Percentiles rank a stretch among this genome's conserved stretches.
Evolutionary conservation across 306 rosid genomes (phyloP).

Genomic region (Sicyos edulis): DNA sequence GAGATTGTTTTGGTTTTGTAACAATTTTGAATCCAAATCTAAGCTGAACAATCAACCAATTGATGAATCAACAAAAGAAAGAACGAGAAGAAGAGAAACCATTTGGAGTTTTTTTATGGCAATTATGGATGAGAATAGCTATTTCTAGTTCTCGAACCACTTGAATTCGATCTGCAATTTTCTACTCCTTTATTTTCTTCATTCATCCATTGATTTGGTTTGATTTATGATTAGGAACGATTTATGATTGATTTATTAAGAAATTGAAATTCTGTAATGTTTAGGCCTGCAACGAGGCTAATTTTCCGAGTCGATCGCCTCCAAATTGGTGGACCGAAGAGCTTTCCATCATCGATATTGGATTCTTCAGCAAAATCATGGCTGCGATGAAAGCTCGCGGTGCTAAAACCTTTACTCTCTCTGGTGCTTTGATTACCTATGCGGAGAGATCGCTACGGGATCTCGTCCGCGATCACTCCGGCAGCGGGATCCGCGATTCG

Average conservation of each 20-base stretch:
- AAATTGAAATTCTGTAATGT: background rate
- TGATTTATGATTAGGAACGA: background rate
- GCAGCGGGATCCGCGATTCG: constrained; percentile 27
- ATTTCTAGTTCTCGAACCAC: no score
- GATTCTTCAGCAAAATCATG: constrained; percentile 46
- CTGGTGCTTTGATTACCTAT: constrained; percentile 64
- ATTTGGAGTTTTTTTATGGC: no score
- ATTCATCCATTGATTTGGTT: no score
- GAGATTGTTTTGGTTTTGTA: background rate
- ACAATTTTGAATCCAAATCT: no score
- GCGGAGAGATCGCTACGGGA: constrained; percentile 65
- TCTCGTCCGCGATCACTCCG: constrained; percentile 75
- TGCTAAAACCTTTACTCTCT: constrained; percentile 39
- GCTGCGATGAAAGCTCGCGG: constrained; percentile 54
- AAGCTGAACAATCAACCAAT: no score
- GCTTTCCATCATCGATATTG: constrained; percentile 47
- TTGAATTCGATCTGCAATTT: no score
- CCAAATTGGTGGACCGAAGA: constrained; percentile 96
- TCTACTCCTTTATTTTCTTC: no score
- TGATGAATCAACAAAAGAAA: no score
- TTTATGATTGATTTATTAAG: background rate
- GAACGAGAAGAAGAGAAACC: no score
- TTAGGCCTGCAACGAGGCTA: constrained; percentile 56
- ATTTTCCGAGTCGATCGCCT: constrained; percentile 64
- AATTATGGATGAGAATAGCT: no score